Evolutionary conservation across 2,329 filamentous ascomycete species (phyloP), one percentile per base, ranked within the genome.

Genomic region (Tolypocladium paradoxum): DNA sequence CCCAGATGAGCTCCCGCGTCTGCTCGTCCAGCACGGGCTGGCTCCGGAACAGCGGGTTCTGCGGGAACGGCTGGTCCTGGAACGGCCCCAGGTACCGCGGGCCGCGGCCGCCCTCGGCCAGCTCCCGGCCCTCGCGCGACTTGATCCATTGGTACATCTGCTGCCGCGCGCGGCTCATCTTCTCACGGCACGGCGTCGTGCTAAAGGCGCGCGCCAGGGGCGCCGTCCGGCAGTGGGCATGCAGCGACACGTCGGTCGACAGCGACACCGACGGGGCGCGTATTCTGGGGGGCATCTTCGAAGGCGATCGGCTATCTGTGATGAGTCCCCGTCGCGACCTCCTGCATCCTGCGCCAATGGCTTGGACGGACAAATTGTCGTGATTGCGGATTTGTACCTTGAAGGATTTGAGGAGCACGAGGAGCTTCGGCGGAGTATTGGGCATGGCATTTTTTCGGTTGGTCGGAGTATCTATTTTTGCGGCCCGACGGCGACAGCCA

Each of bases 1-100:
- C 63, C 73, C 88, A 93, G 52, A 96, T 87, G 58, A 84, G 75
- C 61, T 91, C 84, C 55, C 87, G 77, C 48, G 91, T 73, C 20
- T 76, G 72, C 61, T 95, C 87, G 57, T 84, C 84, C 58, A 96
- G 75, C 24, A 96, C 87, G 4, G 78, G 73, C 66, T 88, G 77
- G 62, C 84, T 89, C 57, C 76, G 70, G 70, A 92, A 96, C 27
- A 77, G 65, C 5, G 71, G 73, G 67, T 96, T 96, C 49, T 81
- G 65, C 0, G 90, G 90, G 59, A 93, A 96, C 0, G 88, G 89
- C 55, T 71, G 68, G 67, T 76, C 62, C 49, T 60, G 64, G 58
- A 61, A 57, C 38, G 61, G 61, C 14, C 66, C 64, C 2, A 78
- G 59, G 57, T 77, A 76, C 51, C 64, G 66, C 2, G 69, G 66